phyloP scores from a whole-genome alignment of 805 yeast genomes.

The Nakazawaea molendinolei region DNA sequence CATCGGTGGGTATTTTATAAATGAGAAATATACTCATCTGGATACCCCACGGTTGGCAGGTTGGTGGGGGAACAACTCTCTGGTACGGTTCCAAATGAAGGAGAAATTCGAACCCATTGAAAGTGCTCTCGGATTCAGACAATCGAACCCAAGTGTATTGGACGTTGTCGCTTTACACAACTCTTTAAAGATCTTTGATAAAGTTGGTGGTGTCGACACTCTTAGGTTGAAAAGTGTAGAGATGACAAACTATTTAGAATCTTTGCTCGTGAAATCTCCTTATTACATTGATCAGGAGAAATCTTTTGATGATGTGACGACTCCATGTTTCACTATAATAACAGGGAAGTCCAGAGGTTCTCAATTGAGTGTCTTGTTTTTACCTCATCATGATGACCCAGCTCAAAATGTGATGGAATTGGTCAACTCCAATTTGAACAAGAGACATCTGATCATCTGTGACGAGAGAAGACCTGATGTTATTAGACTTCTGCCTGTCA shows the following conservation, averaged over 20 bases:
- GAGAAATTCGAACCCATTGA: constrained; percentile 71
- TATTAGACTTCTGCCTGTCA: constrained; percentile 82
- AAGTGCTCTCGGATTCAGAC: constrained; percentile 86
- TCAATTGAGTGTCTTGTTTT: constrained; percentile 72
- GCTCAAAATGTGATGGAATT: constrained; percentile 51
- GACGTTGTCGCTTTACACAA: constrained; percentile 71
- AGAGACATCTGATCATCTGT: constrained; percentile 57
- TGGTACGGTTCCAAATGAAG: constrained; percentile 70
- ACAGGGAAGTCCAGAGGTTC: constrained; percentile 80
- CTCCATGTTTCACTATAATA: constrained; percentile 54
- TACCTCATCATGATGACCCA: constrained; percentile 34
- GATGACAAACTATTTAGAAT: constrained; percentile 53
- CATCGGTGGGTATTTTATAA: constrained; percentile 79
- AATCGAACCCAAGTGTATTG: constrained; percentile 84
- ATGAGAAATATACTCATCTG: constrained; percentile 38
- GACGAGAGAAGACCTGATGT: constrained; percentile 91
- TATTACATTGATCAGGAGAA: constrained; percentile 33
- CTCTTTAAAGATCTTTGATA: constrained; percentile 53
- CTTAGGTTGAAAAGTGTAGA: constrained; percentile 50
- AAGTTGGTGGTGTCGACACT: constrained; percentile 56
- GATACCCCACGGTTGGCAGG: constrained; percentile 74
- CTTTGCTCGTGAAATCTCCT: constrained; percentile 36
- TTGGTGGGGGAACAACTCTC: constrained; percentile 91
- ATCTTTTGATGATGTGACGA: constrained; percentile 12
- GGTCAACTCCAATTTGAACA: constrained; percentile 43